Conservation (phyloP, 2,329 filamentous ascomycete genomes). For the Zasmidium angulare region DNA sequence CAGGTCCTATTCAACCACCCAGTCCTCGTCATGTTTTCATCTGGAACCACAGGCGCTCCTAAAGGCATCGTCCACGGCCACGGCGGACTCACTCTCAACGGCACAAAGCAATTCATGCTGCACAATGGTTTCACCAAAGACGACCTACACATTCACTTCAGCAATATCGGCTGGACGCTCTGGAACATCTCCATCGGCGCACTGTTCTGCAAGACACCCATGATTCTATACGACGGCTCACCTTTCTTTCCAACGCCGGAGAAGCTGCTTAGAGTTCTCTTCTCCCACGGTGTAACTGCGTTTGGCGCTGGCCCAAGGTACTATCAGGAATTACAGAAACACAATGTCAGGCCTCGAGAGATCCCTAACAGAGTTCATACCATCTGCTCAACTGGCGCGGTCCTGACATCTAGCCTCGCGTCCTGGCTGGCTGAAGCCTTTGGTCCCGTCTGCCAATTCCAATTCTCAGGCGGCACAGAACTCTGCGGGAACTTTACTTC, state of each 20-base stretch:
- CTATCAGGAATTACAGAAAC: conserved; percentile 65
- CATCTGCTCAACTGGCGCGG: conserved; percentile 15
- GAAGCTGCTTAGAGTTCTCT: conserved; percentile 61
- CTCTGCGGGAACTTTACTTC: conserved; percentile 63
- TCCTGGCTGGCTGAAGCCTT: conserved; percentile 12
- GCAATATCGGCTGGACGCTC: conserved; percentile 79
- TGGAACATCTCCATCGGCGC: conserved; percentile 63
- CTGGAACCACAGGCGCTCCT: conserved; percentile 75
- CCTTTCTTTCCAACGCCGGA: conserved; percentile 68
- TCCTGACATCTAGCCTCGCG: conserved; percentile 9
- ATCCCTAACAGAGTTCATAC: conserved; percentile 11
- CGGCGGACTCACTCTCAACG: conserved; percentile 34
- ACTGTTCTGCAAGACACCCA: conserved; percentile 59
- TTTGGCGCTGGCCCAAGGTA: conserved; percentile 74
- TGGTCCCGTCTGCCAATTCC: conserved; percentile 25
- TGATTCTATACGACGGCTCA: conserved; percentile 74
- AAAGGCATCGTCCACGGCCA: conserved; percentile 73
- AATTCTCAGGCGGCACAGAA: conserved; percentile 72
- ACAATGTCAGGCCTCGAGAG: conserved; percentile 36
- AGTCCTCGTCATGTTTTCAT: conserved; percentile 16
- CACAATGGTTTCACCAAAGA: conserved; percentile 47
- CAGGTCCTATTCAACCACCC: conserved; percentile 10
- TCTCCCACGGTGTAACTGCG: conserved; percentile 64
- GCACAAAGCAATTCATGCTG: conserved; percentile 58
- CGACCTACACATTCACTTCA: conserved; percentile 56